A percentile compares a stretch with the other conserved stretches of the same genome.
Evolutionary conservation across 2,329 filamentous ascomycete genomes (phyloP).

Genomic region (Plenodomus lindquistii): DNA sequence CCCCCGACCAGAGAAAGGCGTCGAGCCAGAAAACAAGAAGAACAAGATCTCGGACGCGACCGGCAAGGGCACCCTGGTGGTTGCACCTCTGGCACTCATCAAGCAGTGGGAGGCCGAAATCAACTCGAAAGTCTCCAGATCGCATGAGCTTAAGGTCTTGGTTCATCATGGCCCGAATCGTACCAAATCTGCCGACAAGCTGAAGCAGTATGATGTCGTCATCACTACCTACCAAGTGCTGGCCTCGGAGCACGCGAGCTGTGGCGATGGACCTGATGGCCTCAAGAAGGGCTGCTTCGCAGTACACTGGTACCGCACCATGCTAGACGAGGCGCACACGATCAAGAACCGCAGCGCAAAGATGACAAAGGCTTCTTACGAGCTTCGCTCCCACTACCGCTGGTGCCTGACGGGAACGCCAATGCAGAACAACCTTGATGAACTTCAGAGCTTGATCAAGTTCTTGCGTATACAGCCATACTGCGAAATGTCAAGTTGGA

Average conservation of each 20-base stretch:
- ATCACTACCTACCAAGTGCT: conserved; percentile 97
- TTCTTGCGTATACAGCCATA: conserved; percentile 93
- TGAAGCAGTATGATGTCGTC: conserved; percentile 89
- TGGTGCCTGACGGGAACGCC: conserved; percentile 98
- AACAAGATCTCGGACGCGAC: conserved; percentile 71
- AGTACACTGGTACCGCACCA: conserved; percentile 91
- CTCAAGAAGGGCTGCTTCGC: conserved; percentile 84
- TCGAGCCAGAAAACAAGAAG: conserved; percentile 52
- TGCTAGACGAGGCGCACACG: conserved; percentile 94
- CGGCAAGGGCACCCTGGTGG: conserved; percentile 82
- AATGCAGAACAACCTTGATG: conserved; percentile 97
- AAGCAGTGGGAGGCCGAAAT: conserved; percentile 97
- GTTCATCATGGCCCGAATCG: conserved; percentile 90
- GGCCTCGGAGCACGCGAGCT: conserved; percentile 82
- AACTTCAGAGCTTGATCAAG: conserved; percentile 88
- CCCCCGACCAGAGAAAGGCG: conserved; percentile 63
- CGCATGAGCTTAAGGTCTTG: conserved; percentile 75
- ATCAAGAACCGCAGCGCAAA: conserved; percentile 99
- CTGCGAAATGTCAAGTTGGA: conserved; percentile 83
- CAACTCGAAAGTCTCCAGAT: conserved; percentile 73
- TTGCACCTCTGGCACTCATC: conserved; percentile 91
- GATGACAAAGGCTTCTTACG: conserved; percentile 88
- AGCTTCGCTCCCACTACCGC: conserved; percentile 80
- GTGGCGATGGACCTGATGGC: conserved; percentile 63
- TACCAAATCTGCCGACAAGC: conserved; percentile 74